Conservation (phyloP, 2,329 filamentous ascomycete genomes). For the Cryoendolithus antarcticus region DNA sequence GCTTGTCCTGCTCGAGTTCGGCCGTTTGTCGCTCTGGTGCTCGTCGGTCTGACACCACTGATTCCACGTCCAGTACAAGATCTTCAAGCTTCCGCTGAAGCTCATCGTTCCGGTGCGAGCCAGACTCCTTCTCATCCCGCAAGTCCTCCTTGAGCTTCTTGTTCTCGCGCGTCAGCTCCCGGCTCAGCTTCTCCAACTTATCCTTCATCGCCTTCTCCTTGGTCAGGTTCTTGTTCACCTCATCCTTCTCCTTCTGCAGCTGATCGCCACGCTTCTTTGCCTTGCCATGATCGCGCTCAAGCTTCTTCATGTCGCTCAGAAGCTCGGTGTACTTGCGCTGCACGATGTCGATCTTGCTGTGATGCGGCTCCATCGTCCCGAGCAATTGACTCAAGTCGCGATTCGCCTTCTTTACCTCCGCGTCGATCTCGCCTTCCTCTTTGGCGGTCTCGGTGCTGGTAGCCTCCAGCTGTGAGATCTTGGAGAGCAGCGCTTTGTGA, state of each 20-base stretch:
- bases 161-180: slow-evolving; percentile 91
- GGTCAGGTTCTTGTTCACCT: slow-evolving; percentile 72
- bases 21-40: slow-evolving; percentile 68
- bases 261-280: slow-evolving; percentile 92
- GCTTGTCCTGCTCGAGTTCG: slow-evolving; percentile 78
- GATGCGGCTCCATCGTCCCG: slow-evolving; percentile 74
- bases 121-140: slow-evolving; percentile 74
- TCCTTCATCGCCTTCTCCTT: slow-evolving; percentile 88
- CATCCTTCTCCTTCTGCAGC: slow-evolving; percentile 92
- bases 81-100: slow-evolving; percentile 77
- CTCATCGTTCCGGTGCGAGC: slow-evolving; percentile 68
- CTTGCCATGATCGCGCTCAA: slow-evolving; percentile 87
- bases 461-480: slow-evolving; percentile 89
- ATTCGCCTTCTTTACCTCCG: slow-evolving; percentile 87
- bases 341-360: slow-evolving; percentile 82
- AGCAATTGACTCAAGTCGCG: slow-evolving; percentile 80
- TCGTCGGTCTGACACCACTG: slow-evolving; percentile 77
- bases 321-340: slow-evolving; percentile 87
- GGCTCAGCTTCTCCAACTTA: slow-evolving; percentile 89
- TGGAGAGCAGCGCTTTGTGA: slow-evolving; percentile 78
- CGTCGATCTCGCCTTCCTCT: slow-evolving; percentile 90
- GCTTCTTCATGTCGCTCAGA: slow-evolving; percentile 84
- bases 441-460: slow-evolving; percentile 90
- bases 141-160: slow-evolving; percentile 94
- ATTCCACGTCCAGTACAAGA: slow-evolving; percentile 72